Evolutionary conservation across 345 rosid species (phyloP).

Genomic region (Laguncularia racemosa): DNA sequence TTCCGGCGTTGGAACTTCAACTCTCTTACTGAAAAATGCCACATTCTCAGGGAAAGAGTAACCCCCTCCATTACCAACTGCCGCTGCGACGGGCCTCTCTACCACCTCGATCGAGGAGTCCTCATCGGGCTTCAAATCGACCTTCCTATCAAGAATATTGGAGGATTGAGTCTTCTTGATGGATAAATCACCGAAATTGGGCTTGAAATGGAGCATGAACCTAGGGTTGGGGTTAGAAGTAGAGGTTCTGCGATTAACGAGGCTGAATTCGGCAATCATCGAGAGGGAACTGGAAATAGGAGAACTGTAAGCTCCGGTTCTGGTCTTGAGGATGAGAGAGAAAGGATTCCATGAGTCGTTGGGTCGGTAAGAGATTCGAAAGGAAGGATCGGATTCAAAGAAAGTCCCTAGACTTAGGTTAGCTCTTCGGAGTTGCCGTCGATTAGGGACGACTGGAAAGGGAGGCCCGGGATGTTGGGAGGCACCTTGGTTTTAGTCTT

Average conservation of each 20-base stretch:
- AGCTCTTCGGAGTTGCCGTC: conserved; percentile 90
- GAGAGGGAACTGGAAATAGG: conserved; percentile 65
- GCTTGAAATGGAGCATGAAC: conserved; percentile 93
- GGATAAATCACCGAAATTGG: conserved; percentile 79
- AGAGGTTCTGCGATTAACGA: conserved; percentile 43
- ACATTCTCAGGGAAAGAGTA: conserved; percentile 14
- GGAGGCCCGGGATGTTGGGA: conserved; percentile 60
- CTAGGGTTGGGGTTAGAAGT: conserved; percentile 33
- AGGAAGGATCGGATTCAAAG: conserved; percentile 77
- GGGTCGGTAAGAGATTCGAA: conserved; percentile 87
- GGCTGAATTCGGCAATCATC: conserved; percentile 87
- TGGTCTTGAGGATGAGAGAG: conserved; percentile 74
- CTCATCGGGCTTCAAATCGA: conserved; percentile 27
- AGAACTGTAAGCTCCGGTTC: conserved; percentile 76
- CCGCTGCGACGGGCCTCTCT: conserved; percentile 29
- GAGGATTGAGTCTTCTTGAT: conserved; percentile 75
- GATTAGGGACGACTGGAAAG: conserved; percentile 83
- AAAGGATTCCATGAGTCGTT: conserved; percentile 81
- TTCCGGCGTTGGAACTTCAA: conserved; percentile 15
- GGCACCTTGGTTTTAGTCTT: conserved; percentile 81
- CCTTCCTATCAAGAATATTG: conserved; percentile 1
- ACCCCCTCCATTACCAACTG: conserved; percentile 11
- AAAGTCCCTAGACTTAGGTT: conserved; percentile 66
- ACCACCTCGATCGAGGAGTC: conserved; percentile 60
- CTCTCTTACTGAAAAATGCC: conserved; percentile 24